Base-by-base conservation (phyloP, 83 land plant genomes). In the Picea engelmannii region DNA sequence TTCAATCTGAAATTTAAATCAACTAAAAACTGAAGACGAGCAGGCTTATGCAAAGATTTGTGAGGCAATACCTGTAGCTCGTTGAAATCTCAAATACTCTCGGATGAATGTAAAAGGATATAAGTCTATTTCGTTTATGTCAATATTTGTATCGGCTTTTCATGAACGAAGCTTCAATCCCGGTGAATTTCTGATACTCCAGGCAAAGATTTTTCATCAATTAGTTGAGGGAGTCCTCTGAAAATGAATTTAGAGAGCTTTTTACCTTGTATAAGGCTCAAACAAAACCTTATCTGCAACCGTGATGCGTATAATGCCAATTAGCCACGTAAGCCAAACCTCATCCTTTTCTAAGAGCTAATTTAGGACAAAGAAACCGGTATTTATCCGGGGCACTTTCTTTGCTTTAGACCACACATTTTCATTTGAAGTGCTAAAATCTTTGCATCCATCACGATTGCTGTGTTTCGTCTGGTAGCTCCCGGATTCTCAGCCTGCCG, bases 201-300 rank as follows among this genome's bases (percentile, higher is more conserved):
- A 25, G 27, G 69, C 3, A 4, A 8, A 21, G 44, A 44, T 13
- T 74, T 40, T 47, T 74, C 5, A n/a, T 40, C 25, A 44, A n/a
- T 74, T 74, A 74, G 21, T 13, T 12, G 21, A 47, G 23, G 21
- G 58, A 35, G 17, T 73, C 13, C 8, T n/a, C 3, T 74, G 13
- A 17, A 20, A 4, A 55, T 44, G 49, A n/a, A 47, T 49, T 11
- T 55, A 55, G 58, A 55, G 58, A 55, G 58, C 58, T 55, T 55
- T 2, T 12, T 55, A 2, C 58, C 58, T 12, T 55, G 58, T 55
- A 55, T 55, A 55, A 11, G 13, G 58, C 58, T 55, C 58, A 12
- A 55, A 55, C 10, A 74, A 21, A 47, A 55, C 20, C 78, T 76
- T 76, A 76, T 76, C 78, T 20, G 17, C 38, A 75, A 49, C 13